Evolutionary conservation across 208 protist genomes (phyloP).

Genomic region (Leishmania mexicana): DNA sequence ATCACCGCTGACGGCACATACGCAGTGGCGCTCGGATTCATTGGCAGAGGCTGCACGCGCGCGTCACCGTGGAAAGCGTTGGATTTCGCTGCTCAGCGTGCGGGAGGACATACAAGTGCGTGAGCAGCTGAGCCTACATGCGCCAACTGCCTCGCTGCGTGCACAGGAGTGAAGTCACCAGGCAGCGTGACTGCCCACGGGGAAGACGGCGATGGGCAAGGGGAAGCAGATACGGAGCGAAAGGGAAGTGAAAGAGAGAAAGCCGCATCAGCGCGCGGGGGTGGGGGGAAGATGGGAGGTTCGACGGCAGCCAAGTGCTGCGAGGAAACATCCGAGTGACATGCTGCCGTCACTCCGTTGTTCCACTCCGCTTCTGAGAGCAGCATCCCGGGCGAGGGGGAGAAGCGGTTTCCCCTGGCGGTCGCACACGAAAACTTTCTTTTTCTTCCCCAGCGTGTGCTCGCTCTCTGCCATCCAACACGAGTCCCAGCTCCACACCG

Average conservation of each 20-base stretch:
- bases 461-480: no score
- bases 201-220: neutral
- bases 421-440: neutral
- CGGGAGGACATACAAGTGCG: neutral
- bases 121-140: neutral
- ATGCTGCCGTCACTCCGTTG: neutral
- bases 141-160: neutral
- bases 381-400: neutral
- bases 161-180: neutral
- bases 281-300: neutral
- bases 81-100: neutral
- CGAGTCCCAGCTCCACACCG: neutral
- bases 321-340: neutral
- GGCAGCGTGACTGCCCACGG: neutral
- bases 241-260: neutral
- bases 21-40: constrained; percentile 41
- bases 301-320: neutral
- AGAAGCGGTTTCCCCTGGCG: neutral
- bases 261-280: no score
- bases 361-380: neutral
- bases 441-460: no score
- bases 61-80: neutral
- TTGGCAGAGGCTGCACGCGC: neutral
- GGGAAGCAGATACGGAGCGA: neutral
- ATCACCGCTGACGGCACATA: constrained; percentile 43